Evolutionary conservation across 2,329 filamentous ascomycete genomes (phyloP).

Genomic region (Pyrenophora teres): DNA sequence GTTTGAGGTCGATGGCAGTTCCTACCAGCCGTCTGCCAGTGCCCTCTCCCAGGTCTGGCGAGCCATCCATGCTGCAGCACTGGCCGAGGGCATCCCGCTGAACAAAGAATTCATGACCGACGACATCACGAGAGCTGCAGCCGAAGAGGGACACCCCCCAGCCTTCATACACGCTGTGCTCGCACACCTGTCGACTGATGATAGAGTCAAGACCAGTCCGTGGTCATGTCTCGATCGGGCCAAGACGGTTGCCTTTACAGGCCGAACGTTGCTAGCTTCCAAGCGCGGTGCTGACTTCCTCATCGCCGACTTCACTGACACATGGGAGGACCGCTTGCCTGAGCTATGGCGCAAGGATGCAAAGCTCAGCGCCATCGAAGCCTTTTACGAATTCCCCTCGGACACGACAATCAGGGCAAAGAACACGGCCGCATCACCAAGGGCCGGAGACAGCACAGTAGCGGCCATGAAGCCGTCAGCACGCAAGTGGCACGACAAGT

Average conservation of each 20-base stretch:
- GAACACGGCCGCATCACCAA: conserved; percentile 8
- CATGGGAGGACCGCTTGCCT: conserved; percentile 47
- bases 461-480: conserved; percentile 33
- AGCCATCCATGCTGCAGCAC: conserved; percentile 48
- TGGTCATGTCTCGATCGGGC: conserved; percentile 44
- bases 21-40: conserved; percentile 55
- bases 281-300: conserved; percentile 32
- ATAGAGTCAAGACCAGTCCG: conserved; percentile 30
- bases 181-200: conserved; percentile 36
- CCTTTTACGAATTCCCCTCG: conserved; percentile 39
- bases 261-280: conserved; percentile 38
- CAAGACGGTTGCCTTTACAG: conserved; percentile 41
- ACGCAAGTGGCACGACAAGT: conserved; percentile 50
- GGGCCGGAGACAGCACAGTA: conserved; percentile 8
- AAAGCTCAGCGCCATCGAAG: conserved; percentile 39
- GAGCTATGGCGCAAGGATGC: conserved; percentile 45
- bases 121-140: conserved; percentile 39
- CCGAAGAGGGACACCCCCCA: conserved; percentile 47
- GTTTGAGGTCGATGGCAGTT: conserved; percentile 53
- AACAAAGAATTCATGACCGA: conserved; percentile 44
- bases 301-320: conserved; percentile 43
- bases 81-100: conserved; percentile 50
- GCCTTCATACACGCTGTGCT: conserved; percentile 47
- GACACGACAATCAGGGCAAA: conserved; percentile 40
- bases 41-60: conserved; percentile 57